Conservation (phyloP, 495 filamentous ascomycete genomes). For the Neurospora sp. region DNA sequence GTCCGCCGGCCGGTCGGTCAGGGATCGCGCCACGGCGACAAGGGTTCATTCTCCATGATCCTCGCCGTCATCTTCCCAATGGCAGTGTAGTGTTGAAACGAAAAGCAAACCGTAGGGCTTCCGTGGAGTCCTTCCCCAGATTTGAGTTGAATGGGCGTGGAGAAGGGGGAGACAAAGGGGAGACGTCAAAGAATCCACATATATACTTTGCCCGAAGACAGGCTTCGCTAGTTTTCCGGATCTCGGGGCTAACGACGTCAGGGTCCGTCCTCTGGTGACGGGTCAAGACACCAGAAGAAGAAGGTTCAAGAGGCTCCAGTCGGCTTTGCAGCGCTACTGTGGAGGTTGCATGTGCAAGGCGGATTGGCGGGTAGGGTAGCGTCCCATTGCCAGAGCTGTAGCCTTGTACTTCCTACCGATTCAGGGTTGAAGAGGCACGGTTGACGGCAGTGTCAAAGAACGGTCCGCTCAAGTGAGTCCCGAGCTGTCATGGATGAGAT, state of each 20-base stretch:
- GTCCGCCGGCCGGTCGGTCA: slow-evolving; percentile 26
- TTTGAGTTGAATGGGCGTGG: background rate
- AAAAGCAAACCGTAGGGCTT: background rate
- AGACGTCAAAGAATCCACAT: background rate
- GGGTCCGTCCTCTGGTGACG: background rate
- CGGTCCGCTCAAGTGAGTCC: background rate
- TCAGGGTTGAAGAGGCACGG: background rate
- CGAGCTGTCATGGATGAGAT: background rate
- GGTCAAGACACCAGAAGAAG: background rate
- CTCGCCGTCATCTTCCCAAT: background rate
- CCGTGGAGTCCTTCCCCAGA: background rate
- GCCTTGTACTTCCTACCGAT: background rate
- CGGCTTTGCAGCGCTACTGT: background rate
- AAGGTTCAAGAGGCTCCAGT: background rate
- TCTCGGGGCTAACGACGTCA: background rate
- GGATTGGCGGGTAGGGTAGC: background rate
- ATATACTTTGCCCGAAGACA: background rate
- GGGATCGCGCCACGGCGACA: slow-evolving; percentile 13
- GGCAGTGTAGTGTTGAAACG: background rate
- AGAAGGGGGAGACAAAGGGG: background rate
- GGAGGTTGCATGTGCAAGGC: background rate
- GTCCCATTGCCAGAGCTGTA: background rate
- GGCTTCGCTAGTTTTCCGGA: background rate
- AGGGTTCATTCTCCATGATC: slow-evolving; percentile 4
- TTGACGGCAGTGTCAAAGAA: background rate